Evolutionary conservation across 2,329 filamentous ascomycete species (phyloP).

Genomic region (Fusarium liriodendri): DNA sequence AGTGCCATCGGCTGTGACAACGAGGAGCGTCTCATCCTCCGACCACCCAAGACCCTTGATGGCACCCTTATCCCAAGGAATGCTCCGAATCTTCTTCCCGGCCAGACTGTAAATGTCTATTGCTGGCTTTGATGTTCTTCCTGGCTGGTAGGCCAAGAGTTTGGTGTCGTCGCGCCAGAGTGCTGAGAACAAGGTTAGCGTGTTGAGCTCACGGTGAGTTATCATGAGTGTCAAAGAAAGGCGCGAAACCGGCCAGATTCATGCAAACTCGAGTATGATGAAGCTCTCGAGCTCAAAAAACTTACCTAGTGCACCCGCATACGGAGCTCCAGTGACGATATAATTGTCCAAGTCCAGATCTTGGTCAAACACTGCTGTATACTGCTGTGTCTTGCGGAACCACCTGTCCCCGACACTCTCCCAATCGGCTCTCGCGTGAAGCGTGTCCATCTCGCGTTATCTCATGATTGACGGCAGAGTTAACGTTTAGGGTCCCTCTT

Average conservation of each 20-base stretch:
- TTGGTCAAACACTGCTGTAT: slow-evolving; percentile 91
- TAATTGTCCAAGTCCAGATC: slow-evolving; percentile 97
- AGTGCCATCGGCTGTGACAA: slow-evolving; percentile 89
- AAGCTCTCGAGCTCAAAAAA: slow-evolving; percentile 4
- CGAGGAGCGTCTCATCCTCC: slow-evolving; percentile 90
- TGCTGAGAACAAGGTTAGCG: slow-evolving; percentile 62
- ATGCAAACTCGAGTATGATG: neutral
- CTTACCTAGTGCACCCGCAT: slow-evolving; percentile 92
- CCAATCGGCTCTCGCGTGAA: slow-evolving; percentile 87
- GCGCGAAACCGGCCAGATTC: neutral
- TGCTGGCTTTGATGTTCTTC: slow-evolving; percentile 78
- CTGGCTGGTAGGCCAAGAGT: slow-evolving; percentile 80
- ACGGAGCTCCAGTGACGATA: slow-evolving; percentile 89
- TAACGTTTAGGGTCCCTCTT: neutral
- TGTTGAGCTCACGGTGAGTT: neutral
- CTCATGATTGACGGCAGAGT: slow-evolving; percentile 42
- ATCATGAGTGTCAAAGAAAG: slow-evolving; percentile 15
- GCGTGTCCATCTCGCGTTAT: slow-evolving; percentile 62
- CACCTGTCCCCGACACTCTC: slow-evolving; percentile 92
- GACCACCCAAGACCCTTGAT: slow-evolving; percentile 96
- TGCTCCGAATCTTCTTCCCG: slow-evolving; percentile 85
- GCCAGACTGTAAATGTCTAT: slow-evolving; percentile 97
- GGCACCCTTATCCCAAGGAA: slow-evolving; percentile 90
- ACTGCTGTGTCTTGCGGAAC: slow-evolving; percentile 94
- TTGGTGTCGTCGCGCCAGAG: slow-evolving; percentile 91